Conservation (phyloP, 768 basidiomycete species). For the Suillus decipiens region DNA sequence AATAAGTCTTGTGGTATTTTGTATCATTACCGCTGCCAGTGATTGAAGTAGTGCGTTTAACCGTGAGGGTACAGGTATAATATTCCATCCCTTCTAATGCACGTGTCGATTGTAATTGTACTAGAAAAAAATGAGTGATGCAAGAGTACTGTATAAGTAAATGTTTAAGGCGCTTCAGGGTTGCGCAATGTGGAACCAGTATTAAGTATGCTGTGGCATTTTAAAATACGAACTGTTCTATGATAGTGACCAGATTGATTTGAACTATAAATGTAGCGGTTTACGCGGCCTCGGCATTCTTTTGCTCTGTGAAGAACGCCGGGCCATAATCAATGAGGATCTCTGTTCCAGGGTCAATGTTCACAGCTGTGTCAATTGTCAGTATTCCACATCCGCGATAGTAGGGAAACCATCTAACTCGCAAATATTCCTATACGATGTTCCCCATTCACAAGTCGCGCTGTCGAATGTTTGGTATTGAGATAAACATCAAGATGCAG, state of each 20-base stretch:
- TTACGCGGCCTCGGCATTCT: no score
- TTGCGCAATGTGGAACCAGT: background rate
- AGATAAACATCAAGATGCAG: background rate
- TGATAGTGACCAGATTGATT: background rate
- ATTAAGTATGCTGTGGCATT: background rate
- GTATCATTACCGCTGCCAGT: background rate
- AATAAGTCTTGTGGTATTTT: background rate
- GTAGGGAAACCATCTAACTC: conserved; percentile 36
- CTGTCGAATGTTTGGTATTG: conserved; percentile 32
- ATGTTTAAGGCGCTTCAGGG: background rate
- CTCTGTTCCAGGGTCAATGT: conserved; percentile 46
- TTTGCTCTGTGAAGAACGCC: conserved; percentile 38
- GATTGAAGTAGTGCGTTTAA: background rate
- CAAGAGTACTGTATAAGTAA: background rate
- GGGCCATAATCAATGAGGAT: conserved; percentile 61
- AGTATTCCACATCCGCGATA: background rate
- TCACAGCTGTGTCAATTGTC: conserved; percentile 33
- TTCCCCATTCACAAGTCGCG: conserved; percentile 62
- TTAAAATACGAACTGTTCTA: background rate
- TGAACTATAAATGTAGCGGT: background rate
- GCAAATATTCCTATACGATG: conserved; percentile 67
- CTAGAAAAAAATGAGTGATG: background rate
- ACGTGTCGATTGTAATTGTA: background rate
- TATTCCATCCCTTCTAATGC: background rate
- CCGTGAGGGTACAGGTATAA: background rate